Percentiles rank a stretch among this genome's conserved stretches.
These are phyloP conservation scores for Bryoerythrophyllum caledonicum DNA, from an alignment of 225 moss, liverwort and hornwort genomes.

Conservation along the genomic window DNA sequence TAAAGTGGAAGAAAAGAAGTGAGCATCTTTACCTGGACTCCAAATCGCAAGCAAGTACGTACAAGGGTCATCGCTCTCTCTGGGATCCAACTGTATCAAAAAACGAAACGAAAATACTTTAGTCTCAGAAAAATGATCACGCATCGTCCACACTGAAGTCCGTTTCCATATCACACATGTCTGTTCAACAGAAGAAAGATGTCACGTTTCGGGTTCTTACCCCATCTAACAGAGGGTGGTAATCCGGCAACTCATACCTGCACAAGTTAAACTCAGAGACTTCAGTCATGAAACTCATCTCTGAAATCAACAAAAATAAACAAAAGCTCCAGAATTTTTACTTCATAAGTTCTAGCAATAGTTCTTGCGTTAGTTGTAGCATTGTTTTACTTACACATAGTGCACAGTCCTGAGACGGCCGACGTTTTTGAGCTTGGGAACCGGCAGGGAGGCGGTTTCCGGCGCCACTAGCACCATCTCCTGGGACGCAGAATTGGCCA, in stretches of 20 bases:
- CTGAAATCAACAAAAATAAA: too few relatives aligned
- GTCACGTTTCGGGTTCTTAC: constrained; percentile 33
- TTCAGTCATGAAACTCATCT: background rate
- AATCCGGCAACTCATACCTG: constrained; percentile 89
- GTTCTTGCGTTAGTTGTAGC: too few relatives aligned
- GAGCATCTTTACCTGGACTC: constrained; percentile 61
- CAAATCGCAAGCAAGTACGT: constrained; percentile 78
- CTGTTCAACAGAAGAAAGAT: background rate
- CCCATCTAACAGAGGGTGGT: constrained; percentile 67
- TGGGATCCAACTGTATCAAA: constrained; percentile 62
- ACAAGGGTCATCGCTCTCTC: constrained; percentile 83
- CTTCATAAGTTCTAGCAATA: too few relatives aligned
- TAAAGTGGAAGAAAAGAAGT: too few relatives aligned
- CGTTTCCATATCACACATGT: background rate
- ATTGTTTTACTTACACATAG: constrained; percentile 68
- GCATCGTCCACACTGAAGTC: too few relatives aligned
- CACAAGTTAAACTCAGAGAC: background rate
- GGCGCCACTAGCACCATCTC: constrained; percentile 64
- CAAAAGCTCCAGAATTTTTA: too few relatives aligned
- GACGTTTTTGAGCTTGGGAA: constrained; percentile 73
- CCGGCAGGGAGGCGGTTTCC: constrained; percentile 49
- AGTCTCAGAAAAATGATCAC: background rate
- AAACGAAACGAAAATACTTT: background rate
- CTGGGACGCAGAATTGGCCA: constrained; percentile 7
- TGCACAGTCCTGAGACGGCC: constrained; percentile 87